Base-by-base conservation (phyloP, 768 basidiomycete species). In the Hemileccinum rubropunctum region DNA sequence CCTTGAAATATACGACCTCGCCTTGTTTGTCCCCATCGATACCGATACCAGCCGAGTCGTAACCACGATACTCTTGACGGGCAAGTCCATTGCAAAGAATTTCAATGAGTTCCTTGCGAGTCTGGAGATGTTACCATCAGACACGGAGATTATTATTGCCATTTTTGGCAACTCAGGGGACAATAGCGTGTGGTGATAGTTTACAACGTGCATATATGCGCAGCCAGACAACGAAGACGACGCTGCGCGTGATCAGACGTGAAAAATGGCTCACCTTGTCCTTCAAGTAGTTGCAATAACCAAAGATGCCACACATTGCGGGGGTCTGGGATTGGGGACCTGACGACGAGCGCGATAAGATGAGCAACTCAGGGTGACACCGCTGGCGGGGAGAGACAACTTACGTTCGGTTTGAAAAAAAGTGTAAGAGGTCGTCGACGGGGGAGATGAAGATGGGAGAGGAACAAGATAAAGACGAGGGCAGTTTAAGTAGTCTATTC, bases 1-100 rank as follows among this genome's bases (percentile, higher is more conserved):
- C 88, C 76, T 97, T 98, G 84, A 95, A 98, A 74, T 84, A 92
- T 42, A 88, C 52, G 41, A 91, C 77, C 42, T 85, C 73, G 39
- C 83, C 83, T 2, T 83, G 73, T 58, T 84, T 83, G 75, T 98
- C 95, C 36, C 94, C 95, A 63, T 99, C 97, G 58, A 98, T 81
- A 51, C 85, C 84, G 38, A 93, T 72, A 60, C 91, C 91, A 18
- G 95, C 97, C 58, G 90, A 93, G 68, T 99, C 97, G 66, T 99
- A 99, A 35, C 97, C 97, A 66, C 97, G 88, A 72, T 99, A 99
- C 69, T 99, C 97, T 59, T 98, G 85, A 52, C 97, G 86, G 47
- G 90, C 84, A 52, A 99, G 88, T 54, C 95, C 97, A 49, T 85
- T 87, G 63, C 84, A 82, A 44, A 99, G 82, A 54, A 94, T 84